Percentiles rank a stretch among this genome's conserved stretches.
Conservation (phyloP, 1,284 basidiomycete species). For the Kwoniella shivajii region DNA sequence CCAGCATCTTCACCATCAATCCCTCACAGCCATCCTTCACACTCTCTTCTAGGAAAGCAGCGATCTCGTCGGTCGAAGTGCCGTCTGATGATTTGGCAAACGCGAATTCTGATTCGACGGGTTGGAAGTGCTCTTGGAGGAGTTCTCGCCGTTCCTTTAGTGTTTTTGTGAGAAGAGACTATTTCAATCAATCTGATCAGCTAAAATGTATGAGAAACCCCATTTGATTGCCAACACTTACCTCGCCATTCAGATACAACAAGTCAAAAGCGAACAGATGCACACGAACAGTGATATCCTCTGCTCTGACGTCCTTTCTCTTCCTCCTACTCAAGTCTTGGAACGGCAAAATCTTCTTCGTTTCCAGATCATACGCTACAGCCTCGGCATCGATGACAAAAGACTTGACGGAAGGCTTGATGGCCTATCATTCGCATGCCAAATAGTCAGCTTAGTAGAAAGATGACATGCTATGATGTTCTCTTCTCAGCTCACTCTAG, state of each 20-base stretch:
- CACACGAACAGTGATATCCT: constrained; percentile 62
- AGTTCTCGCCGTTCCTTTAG: constrained; percentile 70
- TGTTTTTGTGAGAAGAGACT: constrained; percentile 51
- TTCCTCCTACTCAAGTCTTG: constrained; percentile 84
- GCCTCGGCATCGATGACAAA: constrained; percentile 85
- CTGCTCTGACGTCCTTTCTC: constrained; percentile 75
- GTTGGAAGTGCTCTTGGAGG: constrained; percentile 75
- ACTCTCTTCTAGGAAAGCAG: constrained; percentile 90
- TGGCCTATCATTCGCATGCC: constrained; percentile 75
- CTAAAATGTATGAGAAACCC: neutral
- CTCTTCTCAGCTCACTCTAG: constrained; percentile 66
- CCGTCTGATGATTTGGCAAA: constrained; percentile 91
- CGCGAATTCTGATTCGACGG: constrained; percentile 85
- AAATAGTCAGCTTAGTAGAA: too few species aligned
- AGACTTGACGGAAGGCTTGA: constrained; percentile 73
- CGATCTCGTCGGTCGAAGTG: constrained; percentile 90
- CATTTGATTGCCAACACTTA: constrained; percentile 29
- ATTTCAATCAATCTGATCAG: neutral
- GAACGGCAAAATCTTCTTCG: constrained; percentile 72
- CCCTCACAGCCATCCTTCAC: constrained; percentile 99
- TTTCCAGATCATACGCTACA: constrained; percentile 71
- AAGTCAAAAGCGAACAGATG: constrained; percentile 63
- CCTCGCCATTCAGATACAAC: constrained; percentile 61
- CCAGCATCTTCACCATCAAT: constrained; percentile 98
- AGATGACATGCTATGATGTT: too few species aligned